Evolutionary conservation across 352 stramenopile genomes (phyloP).

Genomic region (Pythium dissimile): DNA sequence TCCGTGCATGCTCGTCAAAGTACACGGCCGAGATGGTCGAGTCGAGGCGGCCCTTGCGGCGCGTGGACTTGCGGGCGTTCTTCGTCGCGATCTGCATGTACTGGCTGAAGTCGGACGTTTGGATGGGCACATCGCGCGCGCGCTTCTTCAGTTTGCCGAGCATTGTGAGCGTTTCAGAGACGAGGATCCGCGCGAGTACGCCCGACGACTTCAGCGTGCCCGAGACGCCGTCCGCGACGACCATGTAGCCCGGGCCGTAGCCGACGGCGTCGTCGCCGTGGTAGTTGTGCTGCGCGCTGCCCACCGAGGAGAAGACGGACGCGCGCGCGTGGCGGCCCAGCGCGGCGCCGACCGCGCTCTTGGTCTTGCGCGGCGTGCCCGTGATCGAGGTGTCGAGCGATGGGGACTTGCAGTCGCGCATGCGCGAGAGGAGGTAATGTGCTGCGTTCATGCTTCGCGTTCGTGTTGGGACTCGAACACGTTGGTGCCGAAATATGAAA

Average conservation of each 20-base stretch:
- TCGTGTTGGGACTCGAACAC: conserved; percentile 1
- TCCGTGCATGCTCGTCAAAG: conserved; percentile 62
- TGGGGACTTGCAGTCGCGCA: conserved; percentile 64
- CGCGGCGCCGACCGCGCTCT: background rate
- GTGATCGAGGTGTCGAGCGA: conserved; percentile 30
- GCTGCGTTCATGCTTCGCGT: conserved; percentile 42
- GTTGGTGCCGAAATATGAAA: background rate
- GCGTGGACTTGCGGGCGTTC: conserved; percentile 62
- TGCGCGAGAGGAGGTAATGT: conserved; percentile 69
- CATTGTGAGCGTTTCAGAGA: conserved; percentile 67
- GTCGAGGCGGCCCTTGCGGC: conserved; percentile 78
- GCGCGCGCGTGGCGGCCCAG: conserved; percentile 8
- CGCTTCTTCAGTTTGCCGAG: conserved; percentile 73
- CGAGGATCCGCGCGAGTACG: conserved; percentile 72
- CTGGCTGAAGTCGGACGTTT: conserved; percentile 52
- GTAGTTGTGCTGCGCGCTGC: conserved; percentile 73
- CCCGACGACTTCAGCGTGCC: conserved; percentile 83
- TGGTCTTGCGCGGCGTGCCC: conserved; percentile 16
- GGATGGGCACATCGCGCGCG: conserved; percentile 44
- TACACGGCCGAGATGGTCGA: conserved; percentile 82
- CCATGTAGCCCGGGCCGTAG: conserved; percentile 84
- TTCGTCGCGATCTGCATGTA: conserved; percentile 74
- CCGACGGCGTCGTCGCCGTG: conserved; percentile 84
- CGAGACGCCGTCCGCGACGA: conserved; percentile 82
- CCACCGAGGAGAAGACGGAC: conserved; percentile 74